Percentiles rank a stretch among this genome's conserved stretches.
phyloP scores from a whole-genome alignment of 192 early-diverging fungal genomes.

The Entomortierella lignicola region DNA sequence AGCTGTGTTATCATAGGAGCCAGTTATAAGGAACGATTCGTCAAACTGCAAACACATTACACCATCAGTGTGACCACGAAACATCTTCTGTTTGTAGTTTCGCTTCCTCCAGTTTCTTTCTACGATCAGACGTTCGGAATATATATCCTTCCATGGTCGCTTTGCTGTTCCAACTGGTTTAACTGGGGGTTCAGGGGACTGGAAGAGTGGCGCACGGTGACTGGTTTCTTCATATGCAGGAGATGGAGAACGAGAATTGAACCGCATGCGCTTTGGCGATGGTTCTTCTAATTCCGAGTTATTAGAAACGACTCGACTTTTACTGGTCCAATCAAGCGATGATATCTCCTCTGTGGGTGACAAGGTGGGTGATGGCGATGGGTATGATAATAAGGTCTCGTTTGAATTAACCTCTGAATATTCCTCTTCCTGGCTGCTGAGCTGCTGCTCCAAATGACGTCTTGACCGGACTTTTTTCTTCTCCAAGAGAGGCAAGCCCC shows the following conservation, averaged over 20 bases:
- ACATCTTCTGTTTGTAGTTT: constrained; percentile 69
- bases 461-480: constrained; percentile 63
- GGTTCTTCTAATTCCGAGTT: not conserved
- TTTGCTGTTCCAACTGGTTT: constrained; percentile 18
- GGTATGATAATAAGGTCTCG: constrained; percentile 10
- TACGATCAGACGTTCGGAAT: constrained; percentile 89
- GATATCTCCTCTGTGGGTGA: constrained; percentile 3
- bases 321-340: constrained; percentile 3
- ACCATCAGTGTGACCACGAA: constrained; percentile 88
- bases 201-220: constrained; percentile 24
- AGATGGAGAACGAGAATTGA: constrained; percentile 17
- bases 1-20: constrained; percentile 90
- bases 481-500: constrained; percentile 92
- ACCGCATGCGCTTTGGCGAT: constrained; percentile 31
- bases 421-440: constrained; percentile 7
- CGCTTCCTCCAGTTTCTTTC: constrained; percentile 95
- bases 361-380: constrained; percentile 22
- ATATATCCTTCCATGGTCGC: constrained; percentile 94
- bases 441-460: constrained; percentile 34
- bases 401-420: constrained; percentile 15
- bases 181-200: constrained; percentile 39
- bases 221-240: constrained; percentile 7
- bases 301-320: constrained; percentile 20
- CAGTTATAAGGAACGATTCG: constrained; percentile 83
- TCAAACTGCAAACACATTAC: constrained; percentile 91